Conservation (phyloP, 2,329 filamentous ascomycete genomes). For the Westerdykella sp. region DNA sequence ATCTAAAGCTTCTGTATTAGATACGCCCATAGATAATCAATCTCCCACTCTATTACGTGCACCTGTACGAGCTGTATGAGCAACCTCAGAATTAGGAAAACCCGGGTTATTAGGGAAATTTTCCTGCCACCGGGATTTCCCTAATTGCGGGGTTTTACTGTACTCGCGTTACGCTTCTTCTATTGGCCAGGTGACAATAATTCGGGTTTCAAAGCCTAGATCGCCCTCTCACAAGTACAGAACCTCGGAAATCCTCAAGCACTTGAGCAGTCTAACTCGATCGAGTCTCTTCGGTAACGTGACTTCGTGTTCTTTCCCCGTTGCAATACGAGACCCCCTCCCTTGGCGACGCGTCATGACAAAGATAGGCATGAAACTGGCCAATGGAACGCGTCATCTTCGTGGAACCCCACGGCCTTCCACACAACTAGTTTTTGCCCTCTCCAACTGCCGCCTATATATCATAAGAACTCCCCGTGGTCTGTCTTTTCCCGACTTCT, state of each 20-base stretch:
- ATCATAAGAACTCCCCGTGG: not conserved
- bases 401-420: not conserved
- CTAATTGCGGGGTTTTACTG: too few species aligned
- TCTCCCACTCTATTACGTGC: too few species aligned
- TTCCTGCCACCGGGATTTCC: too few species aligned
- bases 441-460: not conserved
- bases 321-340: not conserved
- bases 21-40: too few species aligned
- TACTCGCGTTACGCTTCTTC: too few species aligned
- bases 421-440: not conserved
- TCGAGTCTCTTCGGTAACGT: not conserved
- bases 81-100: too few species aligned
- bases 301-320: slow-evolving; percentile 1
- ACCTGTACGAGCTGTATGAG: too few species aligned
- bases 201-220: too few species aligned
- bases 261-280: not conserved
- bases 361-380: not conserved
- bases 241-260: not conserved
- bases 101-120: too few species aligned
- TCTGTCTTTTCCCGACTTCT: not conserved
- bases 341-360: not conserved
- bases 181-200: too few species aligned
- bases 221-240: too few species aligned
- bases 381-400: not conserved
- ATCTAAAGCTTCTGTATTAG: too few species aligned